Evolutionary conservation across 2,329 filamentous ascomycete species (phyloP).

Genomic region (Lecanicillium sp.): DNA sequence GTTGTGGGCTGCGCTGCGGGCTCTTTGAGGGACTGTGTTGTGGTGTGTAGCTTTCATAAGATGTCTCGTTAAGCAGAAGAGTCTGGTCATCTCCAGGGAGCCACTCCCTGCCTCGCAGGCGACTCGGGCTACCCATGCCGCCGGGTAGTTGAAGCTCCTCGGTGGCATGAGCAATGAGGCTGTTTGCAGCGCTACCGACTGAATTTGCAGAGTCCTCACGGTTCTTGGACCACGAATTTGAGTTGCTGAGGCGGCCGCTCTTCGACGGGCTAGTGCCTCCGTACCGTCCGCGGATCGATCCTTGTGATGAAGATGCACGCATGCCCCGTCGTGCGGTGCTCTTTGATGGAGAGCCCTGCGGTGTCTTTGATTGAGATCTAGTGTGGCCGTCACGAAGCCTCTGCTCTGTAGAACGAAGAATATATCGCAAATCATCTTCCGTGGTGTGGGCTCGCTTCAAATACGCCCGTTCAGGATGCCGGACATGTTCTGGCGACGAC

Average conservation of each 20-base stretch:
- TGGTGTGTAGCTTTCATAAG: background rate
- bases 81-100: constrained; percentile 10
- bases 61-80: background rate
- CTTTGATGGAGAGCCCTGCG: constrained; percentile 18
- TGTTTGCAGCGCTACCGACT: constrained; percentile 29
- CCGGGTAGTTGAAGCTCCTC: constrained; percentile 26
- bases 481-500: too few species aligned
- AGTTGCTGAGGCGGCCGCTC: background rate
- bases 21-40: constrained; percentile 9
- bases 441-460: constrained; percentile 14
- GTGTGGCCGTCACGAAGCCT: constrained; percentile 33
- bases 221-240: constrained; percentile 1
- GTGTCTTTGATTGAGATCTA: constrained; percentile 22
- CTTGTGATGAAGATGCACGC: constrained; percentile 16
- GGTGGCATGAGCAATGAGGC: constrained; percentile 27
- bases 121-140: constrained; percentile 36
- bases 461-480: background rate
- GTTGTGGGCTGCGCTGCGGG: constrained; percentile 7
- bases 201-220: constrained; percentile 27
- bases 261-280: background rate
- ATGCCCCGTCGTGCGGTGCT: constrained; percentile 3
- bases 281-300: constrained; percentile 16
- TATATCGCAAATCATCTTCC: constrained; percentile 41
- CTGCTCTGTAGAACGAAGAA: constrained; percentile 44
- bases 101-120: constrained; percentile 21